Percentiles rank a stretch among this genome's conserved stretches.
These are phyloP conservation scores for Starmerella stellata DNA, from an alignment of 805 yeast species.

Conservation along the genomic window DNA sequence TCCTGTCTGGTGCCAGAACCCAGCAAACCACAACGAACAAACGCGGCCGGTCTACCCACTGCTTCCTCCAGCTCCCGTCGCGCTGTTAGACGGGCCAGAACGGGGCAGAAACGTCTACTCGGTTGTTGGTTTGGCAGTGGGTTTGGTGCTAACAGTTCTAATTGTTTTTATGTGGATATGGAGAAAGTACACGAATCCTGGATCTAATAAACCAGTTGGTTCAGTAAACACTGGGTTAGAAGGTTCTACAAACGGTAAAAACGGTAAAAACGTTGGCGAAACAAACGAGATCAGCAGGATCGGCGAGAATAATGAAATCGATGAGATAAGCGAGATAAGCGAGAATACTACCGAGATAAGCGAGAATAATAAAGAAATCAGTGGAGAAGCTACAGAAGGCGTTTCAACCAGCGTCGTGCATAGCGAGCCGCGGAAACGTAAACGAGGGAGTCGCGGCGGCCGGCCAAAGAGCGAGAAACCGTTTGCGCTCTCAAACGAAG, in stretches of 20 bases:
- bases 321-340: not conserved
- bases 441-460: constrained; percentile 78
- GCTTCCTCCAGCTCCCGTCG: not conserved
- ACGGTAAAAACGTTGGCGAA: too few relatives aligned
- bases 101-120: too few relatives aligned
- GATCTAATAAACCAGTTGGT: too few relatives aligned
- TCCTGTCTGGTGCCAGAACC: constrained; percentile 16
- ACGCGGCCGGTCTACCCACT: not conserved
- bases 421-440: constrained; percentile 30
- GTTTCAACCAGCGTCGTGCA: not conserved
- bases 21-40: too few relatives aligned
- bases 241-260: too few relatives aligned
- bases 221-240: too few relatives aligned
- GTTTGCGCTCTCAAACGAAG: constrained; percentile 39
- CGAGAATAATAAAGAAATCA: too few relatives aligned
- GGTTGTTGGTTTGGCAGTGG: not conserved
- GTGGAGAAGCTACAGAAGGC: too few relatives aligned
- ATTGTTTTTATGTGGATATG: not conserved
- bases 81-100: constrained; percentile 8
- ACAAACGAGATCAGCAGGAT: too few relatives aligned
- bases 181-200: not conserved
- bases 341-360: not conserved
- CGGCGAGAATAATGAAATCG: too few relatives aligned
- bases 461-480: constrained; percentile 10
- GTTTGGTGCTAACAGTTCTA: not conserved